Conservation (phyloP, 1,139 yeast genomes). For the Scheffersomyces titani region DNA sequence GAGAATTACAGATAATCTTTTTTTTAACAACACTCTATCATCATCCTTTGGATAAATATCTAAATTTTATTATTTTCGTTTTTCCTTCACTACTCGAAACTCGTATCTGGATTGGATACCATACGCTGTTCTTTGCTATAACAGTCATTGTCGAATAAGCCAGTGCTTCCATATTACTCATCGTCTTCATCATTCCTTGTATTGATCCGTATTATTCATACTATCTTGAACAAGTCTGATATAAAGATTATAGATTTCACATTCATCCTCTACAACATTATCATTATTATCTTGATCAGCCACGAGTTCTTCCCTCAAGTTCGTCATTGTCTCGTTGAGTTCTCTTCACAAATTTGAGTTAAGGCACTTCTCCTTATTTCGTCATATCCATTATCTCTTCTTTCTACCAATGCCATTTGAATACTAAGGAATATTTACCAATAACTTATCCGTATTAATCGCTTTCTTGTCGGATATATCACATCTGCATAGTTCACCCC, state of each 20-base stretch:
- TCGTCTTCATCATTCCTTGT: not conserved
- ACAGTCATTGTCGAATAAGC: not conserved
- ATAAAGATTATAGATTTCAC: not conserved
- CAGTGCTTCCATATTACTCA: not conserved
- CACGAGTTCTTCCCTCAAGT: not conserved
- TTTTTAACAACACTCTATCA: not conserved
- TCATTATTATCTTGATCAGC: not conserved
- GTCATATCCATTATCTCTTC: not conserved
- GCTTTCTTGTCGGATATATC: not conserved
- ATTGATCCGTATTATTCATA: not conserved
- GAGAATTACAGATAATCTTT: not conserved
- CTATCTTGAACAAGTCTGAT: not conserved
- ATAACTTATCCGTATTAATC: not conserved
- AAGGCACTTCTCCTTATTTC: not conserved
- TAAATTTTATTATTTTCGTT: not conserved
- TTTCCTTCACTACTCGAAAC: not conserved
- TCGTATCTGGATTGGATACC: not conserved
- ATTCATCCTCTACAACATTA: not conserved
- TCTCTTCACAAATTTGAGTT: not conserved
- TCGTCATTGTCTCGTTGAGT: not conserved
- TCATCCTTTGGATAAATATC: not conserved
- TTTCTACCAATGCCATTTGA: not conserved
- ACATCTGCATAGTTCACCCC: not conserved
- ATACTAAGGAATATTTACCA: not conserved
- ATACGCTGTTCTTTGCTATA: not conserved